phyloP scores from a whole-genome alignment of 495 filamentous ascomycete species.

The Podospora pseudocomata region DNA sequence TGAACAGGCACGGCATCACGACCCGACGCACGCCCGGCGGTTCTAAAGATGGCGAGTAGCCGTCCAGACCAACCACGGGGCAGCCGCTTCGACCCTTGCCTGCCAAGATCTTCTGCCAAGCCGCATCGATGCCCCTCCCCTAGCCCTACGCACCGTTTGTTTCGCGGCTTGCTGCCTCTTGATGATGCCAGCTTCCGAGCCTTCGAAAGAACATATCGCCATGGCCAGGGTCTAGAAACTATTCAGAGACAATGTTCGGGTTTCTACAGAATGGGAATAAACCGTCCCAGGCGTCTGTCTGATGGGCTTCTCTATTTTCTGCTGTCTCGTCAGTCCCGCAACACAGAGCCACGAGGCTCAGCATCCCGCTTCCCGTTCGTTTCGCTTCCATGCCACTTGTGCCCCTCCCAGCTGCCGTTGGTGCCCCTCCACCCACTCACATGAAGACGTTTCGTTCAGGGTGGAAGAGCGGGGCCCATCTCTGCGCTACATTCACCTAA shows the following conservation, averaged over 20 bases:
- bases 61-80: constrained; percentile 12
- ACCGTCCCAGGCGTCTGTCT: neutral
- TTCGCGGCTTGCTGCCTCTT: constrained; percentile 11
- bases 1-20: neutral
- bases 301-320: neutral
- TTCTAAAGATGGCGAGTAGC: neutral
- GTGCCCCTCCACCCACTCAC: neutral
- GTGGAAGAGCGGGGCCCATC: neutral
- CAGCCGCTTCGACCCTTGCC: constrained; percentile 2
- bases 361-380: constrained; percentile 1
- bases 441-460: neutral
- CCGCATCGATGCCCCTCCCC: constrained; percentile 22
- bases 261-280: neutral
- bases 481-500: neutral
- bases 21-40: constrained; percentile 4
- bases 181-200: constrained; percentile 3
- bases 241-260: neutral
- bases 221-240: neutral
- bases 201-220: neutral
- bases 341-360: constrained; percentile 8
- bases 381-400: neutral
- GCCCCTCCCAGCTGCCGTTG: constrained; percentile 3
- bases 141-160: constrained; percentile 27
- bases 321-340: neutral
- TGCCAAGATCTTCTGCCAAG: constrained; percentile 12